Conservation (phyloP, 257 asterid species). For the Solanum paucissectum region DNA sequence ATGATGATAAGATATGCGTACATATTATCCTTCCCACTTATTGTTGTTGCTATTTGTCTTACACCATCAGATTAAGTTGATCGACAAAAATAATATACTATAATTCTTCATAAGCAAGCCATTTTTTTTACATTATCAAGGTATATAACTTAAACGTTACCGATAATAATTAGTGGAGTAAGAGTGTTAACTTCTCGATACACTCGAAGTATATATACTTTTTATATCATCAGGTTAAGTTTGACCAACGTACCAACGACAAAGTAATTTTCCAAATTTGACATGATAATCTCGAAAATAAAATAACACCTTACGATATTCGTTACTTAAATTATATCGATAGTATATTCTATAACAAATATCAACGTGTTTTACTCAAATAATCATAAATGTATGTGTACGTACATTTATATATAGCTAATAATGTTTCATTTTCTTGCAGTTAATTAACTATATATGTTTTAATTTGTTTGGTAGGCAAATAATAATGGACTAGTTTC, state of each 20-base stretch:
- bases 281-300: background rate
- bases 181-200: background rate
- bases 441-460: background rate
- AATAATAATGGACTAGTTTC: slow-evolving; percentile 34
- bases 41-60: background rate
- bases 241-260: background rate
- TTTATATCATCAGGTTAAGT: background rate
- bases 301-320: background rate
- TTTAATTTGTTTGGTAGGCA: slow-evolving; percentile 38
- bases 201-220: background rate
- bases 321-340: background rate
- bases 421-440: background rate
- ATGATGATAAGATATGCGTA: background rate
- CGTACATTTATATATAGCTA: too few relatives aligned
- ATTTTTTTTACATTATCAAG: background rate
- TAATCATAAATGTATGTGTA: background rate
- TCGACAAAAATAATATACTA: background rate
- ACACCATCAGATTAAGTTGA: background rate
- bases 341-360: background rate
- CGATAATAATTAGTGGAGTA: background rate
- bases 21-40: background rate
- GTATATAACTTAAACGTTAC: background rate
- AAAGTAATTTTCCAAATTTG: background rate
- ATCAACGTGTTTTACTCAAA: background rate
- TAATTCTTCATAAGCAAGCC: background rate